Base-by-base conservation (phyloP, 2,329 filamentous ascomycete genomes). In the Aspergillus sp. region DNA sequence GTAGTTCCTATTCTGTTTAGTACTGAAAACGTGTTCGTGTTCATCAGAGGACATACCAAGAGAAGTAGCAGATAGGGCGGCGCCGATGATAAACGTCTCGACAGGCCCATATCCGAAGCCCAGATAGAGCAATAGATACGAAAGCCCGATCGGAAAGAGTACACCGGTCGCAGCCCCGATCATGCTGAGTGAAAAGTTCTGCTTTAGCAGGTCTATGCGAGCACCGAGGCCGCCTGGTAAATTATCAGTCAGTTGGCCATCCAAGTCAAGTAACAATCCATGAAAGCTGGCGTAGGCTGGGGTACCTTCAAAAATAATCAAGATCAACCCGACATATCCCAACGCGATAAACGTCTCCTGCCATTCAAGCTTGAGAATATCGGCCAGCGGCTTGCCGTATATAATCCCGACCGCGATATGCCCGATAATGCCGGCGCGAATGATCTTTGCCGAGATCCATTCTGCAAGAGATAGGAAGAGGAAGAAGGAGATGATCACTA, bases 301-400 rank as follows among this genome's bases (percentile, higher is more conserved):
- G n/a, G n/a, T n/a, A 71, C 70, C 70, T 61, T 81, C 77, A 55
- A 81, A 81, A 41, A 81, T 81, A 55, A 82, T 80, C 39, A 82
- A 64, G 45, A 82, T 77, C 44, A 81, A 64, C 2, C 80, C 79
- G 17, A 81, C 67, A 62, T 81, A 81, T 18, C 80, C 79, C 20
- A 81, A 60, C 2, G 71, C 72, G 4, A 81, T 66, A 55, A 81
- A 80, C 0, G 78, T 79, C 45, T 78, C 66, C 59, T 80, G 77
- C 78, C 77, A 80, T 20, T 71, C 60, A 5, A 64, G 38, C 4
- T 72, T 62, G n/a, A 81, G 66, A 44, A 80, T 77, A 62, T 80
- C 72, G n/a, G 71, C 78, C 18, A 80, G 59, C 2, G 78, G 78
- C 30, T 70, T 61, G 38, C 79, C 79, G 50, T 80, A 81, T 17